These are phyloP conservation scores for Leishmania amazonensis DNA, from an alignment of 208 protist genomes.

Conservation along the genomic window DNA sequence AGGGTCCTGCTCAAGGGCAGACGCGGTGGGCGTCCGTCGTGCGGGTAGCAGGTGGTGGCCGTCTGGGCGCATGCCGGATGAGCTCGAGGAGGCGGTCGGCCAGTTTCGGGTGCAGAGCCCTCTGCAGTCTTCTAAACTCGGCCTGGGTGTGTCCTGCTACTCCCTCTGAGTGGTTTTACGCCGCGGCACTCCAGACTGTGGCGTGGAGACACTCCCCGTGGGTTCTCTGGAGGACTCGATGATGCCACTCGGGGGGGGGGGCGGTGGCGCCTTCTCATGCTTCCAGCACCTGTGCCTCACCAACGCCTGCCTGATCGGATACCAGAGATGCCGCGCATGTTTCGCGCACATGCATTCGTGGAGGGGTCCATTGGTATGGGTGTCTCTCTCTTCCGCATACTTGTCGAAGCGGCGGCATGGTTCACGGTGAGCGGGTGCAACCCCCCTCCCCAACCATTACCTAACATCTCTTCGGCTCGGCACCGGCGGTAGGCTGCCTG, in stretches of 20 bases:
- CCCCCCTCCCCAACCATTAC: neutral
- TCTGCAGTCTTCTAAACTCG: neutral
- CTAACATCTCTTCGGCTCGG: neutral
- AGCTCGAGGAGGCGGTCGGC: neutral
- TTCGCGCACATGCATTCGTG: too few relatives aligned
- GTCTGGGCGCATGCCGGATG: neutral
- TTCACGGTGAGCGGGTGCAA: neutral
- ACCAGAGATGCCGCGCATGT: too few relatives aligned
- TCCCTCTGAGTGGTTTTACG: neutral
- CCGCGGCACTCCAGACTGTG: neutral
- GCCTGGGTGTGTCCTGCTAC: too few relatives aligned
- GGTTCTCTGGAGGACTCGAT: neutral
- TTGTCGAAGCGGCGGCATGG: neutral
- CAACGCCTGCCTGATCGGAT: too few relatives aligned
- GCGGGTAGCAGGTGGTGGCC: neutral
- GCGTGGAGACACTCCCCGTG: too few relatives aligned
- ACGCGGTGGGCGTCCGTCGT: neutral
- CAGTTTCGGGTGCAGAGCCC: neutral
- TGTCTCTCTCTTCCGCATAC: neutral
- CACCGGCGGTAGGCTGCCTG: neutral
- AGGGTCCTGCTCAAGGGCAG: neutral
- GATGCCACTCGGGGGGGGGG: neutral
- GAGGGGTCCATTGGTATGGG: too few relatives aligned
- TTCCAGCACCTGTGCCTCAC: too few relatives aligned
- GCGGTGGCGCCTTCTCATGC: neutral